Evolutionary conservation across 2,329 filamentous ascomycete species (phyloP), one percentile per base, ranked within the genome.

Genomic region (Myriosclerotinia curreyana): DNA sequence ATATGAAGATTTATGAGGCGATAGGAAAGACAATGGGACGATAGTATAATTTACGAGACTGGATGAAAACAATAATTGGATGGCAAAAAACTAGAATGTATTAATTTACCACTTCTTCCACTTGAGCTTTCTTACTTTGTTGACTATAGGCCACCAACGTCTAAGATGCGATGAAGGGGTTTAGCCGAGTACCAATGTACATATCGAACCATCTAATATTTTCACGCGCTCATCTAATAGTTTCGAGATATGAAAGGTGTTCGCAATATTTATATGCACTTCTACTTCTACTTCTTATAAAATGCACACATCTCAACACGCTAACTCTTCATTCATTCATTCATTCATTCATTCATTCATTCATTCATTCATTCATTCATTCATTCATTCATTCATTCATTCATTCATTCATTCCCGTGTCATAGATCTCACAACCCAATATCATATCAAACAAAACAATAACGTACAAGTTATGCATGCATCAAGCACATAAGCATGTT

Each of bases 1-100:
- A 28, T 20, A 22, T 40, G 58, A 52, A 51, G 17, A 42, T 60
- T 11, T 60, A 51, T 28, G 46, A 60, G 6, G 40, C 8, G 12
- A 46, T 36, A 22, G 42, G 42, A 34, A 36, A 17, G 36, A 17
- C 8, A 46, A 34, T 58, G 40, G 42, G 34, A 59, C 5, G 14
- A 44, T 20, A 25, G 28, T n/a, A 49, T 49, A 20, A 58, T 11
- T 34, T 14, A n/a, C 28, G n/a, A 34, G 20, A 36, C 36, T 22
- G 15, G 5, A 25, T 20, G 8, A 48, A 6, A 22, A 7, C 22
- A 46, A 58, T 28, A 17, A 9, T 46, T 7, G 22, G 42, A 36
- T 15, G 20, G 1, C 34, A 36, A 6, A 46, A 3, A 9, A 46
- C 5, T 58, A 17, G 28, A 48, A 58, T 22, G 28, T 36, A 31